Evolutionary conservation across 1,284 basidiomycete genomes (phyloP).

Genomic region (Ustilago vetiveriae): DNA sequence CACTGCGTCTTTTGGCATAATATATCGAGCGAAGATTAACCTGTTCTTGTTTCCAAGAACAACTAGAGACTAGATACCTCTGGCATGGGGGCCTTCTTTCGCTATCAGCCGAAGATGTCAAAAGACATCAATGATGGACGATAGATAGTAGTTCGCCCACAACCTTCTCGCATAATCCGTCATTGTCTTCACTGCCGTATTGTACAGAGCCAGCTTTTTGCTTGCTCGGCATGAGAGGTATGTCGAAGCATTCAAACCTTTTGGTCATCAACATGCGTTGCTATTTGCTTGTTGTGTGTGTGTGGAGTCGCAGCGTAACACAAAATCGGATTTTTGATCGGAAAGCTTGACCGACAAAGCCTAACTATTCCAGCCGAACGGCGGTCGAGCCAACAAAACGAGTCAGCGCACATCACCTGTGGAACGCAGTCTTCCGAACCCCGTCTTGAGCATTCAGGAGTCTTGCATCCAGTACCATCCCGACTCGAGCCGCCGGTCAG

Average conservation of each 20-base stretch:
- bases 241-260: too few relatives aligned
- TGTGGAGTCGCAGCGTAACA: conserved; percentile 1
- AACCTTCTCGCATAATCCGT: not conserved
- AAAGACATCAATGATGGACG: conserved; percentile 52
- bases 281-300: too few relatives aligned
- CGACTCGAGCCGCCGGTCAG: conserved; percentile 11
- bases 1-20: conserved; percentile 50
- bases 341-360: not conserved
- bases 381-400: conserved; percentile 19
- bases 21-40: conserved; percentile 52
- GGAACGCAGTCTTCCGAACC: conserved; percentile 24
- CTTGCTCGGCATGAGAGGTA: too few relatives aligned
- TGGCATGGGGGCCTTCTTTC: conserved; percentile 50
- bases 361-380: not conserved
- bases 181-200: not conserved
- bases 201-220: too few relatives aligned
- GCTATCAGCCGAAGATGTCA: conserved; percentile 50
- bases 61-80: conserved; percentile 48
- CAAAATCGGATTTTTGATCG: conserved; percentile 1
- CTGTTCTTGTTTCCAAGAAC: conserved; percentile 28
- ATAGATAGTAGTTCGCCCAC: conserved; percentile 56
- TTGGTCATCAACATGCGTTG: too few relatives aligned
- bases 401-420: not conserved
- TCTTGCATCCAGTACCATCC: too few relatives aligned
- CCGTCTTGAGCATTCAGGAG: too few relatives aligned